A percentile compares a stretch with the other conserved stretches of the same genome.
Conservation (phyloP, 1,284 basidiomycete species). For the Megacollybia platyphylla region DNA sequence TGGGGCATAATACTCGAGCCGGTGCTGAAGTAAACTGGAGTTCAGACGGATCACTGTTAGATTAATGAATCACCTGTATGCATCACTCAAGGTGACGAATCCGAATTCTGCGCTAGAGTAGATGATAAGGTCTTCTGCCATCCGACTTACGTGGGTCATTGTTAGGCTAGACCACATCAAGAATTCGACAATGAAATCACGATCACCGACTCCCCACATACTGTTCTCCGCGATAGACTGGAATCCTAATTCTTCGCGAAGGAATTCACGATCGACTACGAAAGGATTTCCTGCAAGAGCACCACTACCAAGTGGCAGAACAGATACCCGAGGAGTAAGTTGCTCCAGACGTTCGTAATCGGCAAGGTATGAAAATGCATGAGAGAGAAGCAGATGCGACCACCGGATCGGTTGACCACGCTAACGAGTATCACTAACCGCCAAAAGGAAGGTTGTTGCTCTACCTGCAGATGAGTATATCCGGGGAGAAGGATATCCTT, state of each 20-base stretch:
- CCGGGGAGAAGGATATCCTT: constrained; percentile 87
- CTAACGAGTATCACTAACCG: constrained; percentile 24
- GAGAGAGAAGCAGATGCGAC: constrained; percentile 93
- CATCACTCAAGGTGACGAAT: constrained; percentile 89
- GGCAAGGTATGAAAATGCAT: constrained; percentile 83
- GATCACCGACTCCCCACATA: constrained; percentile 90
- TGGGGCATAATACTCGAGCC: constrained; percentile 99
- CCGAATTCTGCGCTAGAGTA: constrained; percentile 97
- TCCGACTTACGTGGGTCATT: constrained; percentile 87
- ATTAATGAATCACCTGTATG: constrained; percentile 61
- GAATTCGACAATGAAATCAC: constrained; percentile 96
- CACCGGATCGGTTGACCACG: constrained; percentile 96
- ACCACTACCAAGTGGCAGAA: constrained; percentile 88
- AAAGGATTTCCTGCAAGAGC: constrained; percentile 97
- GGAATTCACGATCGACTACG: constrained; percentile 79
- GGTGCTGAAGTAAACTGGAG: constrained; percentile 41
- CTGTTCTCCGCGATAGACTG: constrained; percentile 82
- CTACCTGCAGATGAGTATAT: constrained; percentile 92
- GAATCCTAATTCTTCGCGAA: constrained; percentile 80
- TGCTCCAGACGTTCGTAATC: constrained; percentile 85
- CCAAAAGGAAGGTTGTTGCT: constrained; percentile 10
- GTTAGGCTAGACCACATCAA: constrained; percentile 92
- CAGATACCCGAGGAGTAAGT: constrained; percentile 79
- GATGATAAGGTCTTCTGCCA: constrained; percentile 94
- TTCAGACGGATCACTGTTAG: background rate